phyloP scores from a whole-genome alignment of 805 yeast genomes.

The Hanseniaspora lachancei region DNA sequence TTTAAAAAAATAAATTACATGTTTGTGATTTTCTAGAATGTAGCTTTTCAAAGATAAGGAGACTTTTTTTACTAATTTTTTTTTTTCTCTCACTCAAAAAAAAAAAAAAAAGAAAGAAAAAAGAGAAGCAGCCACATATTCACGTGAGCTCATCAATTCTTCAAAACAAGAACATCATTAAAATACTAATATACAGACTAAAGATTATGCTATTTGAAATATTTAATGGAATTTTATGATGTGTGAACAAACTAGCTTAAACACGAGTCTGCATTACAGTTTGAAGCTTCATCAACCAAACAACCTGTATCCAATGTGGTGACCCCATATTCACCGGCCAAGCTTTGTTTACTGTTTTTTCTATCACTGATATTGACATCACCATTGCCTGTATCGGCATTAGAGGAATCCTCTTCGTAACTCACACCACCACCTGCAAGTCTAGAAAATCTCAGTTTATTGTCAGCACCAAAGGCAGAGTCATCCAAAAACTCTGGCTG shows the following conservation, averaged over 20 bases:
- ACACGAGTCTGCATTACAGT: conserved; percentile 38
- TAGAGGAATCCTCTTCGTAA: conserved; percentile 12
- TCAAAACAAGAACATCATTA: too few relatives aligned
- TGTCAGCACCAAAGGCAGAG: conserved; percentile 23
- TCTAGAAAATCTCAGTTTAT: conserved; percentile 26
- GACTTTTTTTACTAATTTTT: not conserved
- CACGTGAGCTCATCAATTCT: too few relatives aligned
- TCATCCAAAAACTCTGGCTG: conserved; percentile 72
- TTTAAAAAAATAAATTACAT: not conserved
- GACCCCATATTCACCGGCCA: conserved; percentile 27
- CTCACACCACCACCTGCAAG: conserved; percentile 25
- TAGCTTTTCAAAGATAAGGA: not conserved
- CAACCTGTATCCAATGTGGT: conserved; percentile 29
- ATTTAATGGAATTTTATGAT: not conserved
- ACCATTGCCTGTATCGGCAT: conserved; percentile 2
- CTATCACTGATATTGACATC: not conserved
- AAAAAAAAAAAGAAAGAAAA: too few relatives aligned
- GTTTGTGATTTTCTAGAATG: not conserved
- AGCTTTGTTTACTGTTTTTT: conserved; percentile 8
- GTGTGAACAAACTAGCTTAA: not conserved
- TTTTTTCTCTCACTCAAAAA: too few relatives aligned
- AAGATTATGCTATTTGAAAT: too few relatives aligned
- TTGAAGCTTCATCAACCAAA: conserved; percentile 39
- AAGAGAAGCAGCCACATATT: too few relatives aligned
- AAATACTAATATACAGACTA: too few relatives aligned